Percentiles rank a stretch among this genome's conserved stretches.
phyloP scores from a whole-genome alignment of 2,329 filamentous ascomycete genomes.

The Pseudonectria buxi region DNA sequence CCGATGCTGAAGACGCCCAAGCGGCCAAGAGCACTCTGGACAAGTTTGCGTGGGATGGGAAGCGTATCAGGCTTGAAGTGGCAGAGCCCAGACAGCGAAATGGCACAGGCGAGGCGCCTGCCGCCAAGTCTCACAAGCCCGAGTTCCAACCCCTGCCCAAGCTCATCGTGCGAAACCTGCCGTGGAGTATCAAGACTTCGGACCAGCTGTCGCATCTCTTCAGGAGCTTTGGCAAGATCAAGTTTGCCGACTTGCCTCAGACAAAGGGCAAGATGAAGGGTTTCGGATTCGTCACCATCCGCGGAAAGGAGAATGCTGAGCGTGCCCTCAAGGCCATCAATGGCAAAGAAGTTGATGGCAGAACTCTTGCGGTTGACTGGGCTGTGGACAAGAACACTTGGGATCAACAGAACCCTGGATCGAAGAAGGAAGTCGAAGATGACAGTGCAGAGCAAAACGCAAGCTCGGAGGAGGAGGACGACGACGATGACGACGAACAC shows the following conservation, averaged over 20 bases:
- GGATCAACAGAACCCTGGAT: conserved; percentile 54
- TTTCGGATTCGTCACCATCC: conserved; percentile 87
- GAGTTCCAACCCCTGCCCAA: conserved; percentile 59
- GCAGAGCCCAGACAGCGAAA: conserved; percentile 77
- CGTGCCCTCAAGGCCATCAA: conserved; percentile 80
- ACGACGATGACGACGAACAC: conserved; percentile 31
- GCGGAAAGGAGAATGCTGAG: conserved; percentile 85
- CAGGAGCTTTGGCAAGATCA: conserved; percentile 83
- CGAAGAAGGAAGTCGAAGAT: conserved; percentile 27
- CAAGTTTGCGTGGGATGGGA: conserved; percentile 68
- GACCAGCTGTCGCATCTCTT: conserved; percentile 78
- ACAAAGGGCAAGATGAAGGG: conserved; percentile 70
- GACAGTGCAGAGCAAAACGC: conserved; percentile 24
- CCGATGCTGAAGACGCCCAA: conserved; percentile 83
- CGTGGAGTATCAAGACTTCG: conserved; percentile 87
- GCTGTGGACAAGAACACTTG: conserved; percentile 87
- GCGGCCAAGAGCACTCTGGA: conserved; percentile 76
- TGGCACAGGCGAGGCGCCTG: conserved; percentile 29
- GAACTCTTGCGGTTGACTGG: conserved; percentile 90
- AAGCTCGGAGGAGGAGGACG: conserved; percentile 28
- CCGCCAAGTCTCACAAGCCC: conserved; percentile 51
- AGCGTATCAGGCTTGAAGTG: conserved; percentile 77
- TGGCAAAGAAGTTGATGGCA: conserved; percentile 81
- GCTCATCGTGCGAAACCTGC: conserved; percentile 85
- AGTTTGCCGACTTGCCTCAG: conserved; percentile 77